Percentiles rank a stretch among this genome's conserved stretches.
Evolutionary conservation across 2,329 filamentous ascomycete species (phyloP).

Genomic region (Calcarisporium arbuscula): DNA sequence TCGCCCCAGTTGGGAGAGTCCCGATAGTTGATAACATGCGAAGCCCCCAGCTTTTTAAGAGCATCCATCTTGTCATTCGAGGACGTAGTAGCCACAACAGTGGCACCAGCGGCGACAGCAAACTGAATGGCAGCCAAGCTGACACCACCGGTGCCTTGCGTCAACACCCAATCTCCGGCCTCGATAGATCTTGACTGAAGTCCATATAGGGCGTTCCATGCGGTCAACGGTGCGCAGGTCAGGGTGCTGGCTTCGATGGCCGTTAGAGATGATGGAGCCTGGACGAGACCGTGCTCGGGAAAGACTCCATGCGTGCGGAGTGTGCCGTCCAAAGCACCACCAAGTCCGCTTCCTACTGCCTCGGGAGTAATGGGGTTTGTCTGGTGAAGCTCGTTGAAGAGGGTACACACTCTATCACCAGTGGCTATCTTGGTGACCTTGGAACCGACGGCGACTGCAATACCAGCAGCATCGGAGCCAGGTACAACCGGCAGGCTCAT

Average conservation of each 20-base stretch:
- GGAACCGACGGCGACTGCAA: conserved; percentile 43
- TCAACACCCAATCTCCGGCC: conserved; percentile 54
- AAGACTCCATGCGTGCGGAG: conserved; percentile 64
- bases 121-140: conserved; percentile 59
- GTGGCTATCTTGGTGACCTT: conserved; percentile 41
- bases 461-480: conserved; percentile 48
- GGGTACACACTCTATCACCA: conserved; percentile 50
- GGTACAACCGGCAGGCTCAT: conserved; percentile 38
- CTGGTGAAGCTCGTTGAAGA: conserved; percentile 54
- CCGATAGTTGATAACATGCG: conserved; percentile 45
- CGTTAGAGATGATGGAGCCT: conserved; percentile 49
- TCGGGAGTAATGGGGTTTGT: conserved; percentile 31
- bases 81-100: conserved; percentile 42
- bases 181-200: too few relatives aligned
- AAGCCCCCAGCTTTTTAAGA: conserved; percentile 40
- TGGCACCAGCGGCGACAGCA: conserved; percentile 42
- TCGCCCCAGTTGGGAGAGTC: conserved; percentile 39
- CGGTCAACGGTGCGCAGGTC: conserved; percentile 55
- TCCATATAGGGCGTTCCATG: conserved; percentile 61
- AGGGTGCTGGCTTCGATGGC: conserved; percentile 50
- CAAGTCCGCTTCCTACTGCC: conserved; percentile 50
- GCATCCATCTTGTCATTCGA: conserved; percentile 36
- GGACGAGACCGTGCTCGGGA: conserved; percentile 61
- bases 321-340: conserved; percentile 61
- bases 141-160: conserved; percentile 66